Evolutionary conservation across 345 rosid species (phyloP), one percentile per base, ranked within the genome.

Genomic region (Pugionium cornutum): DNA sequence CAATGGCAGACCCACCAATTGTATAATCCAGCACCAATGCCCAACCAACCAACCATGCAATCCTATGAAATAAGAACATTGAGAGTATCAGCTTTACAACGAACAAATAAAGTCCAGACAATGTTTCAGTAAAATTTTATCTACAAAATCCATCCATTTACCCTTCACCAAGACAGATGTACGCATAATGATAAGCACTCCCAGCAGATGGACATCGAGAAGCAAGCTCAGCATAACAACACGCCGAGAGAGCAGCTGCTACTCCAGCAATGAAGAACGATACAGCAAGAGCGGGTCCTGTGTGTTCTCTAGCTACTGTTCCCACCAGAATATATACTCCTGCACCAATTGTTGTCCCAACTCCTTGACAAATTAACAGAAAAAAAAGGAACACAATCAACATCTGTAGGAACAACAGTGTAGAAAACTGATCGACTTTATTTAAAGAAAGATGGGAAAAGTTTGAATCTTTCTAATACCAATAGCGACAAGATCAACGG

Each of bases 11-110:
- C 47, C 99, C 97, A 63, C 99, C 96, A 64, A 94, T 86, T 7
- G 99, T 86, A 66, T 94, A 94, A 75, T 94, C 99, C 56, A 94
- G 82, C 62, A 90, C 79, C 60, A 94, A 71, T 49, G 95, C 88
- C 99, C 99, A 94, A 50, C 99, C 99, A 75, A 90, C 77, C 77
- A 94, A 69, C 99, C 99, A 94, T 35, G 99, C 97, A 62, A 89
- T 81, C 75, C 78, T 75, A 44, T 4, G 51, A 68, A 18, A 18
- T 5, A 62, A 56, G 29, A 54, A 28, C 41, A 63, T 2, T 11
- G 25, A 58, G 9, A 47, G 26, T 8, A 44, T 57, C 44, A 44
- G 46, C 37, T n/a, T 56, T 10, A 54, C 67, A 35, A 53, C 3
- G n/a, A 58, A 25, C 50, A 57, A 43, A 26, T 43, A 43, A 53